Evolutionary conservation across 306 rosid species (phyloP).

Genomic region (Quercus engelmannii): DNA sequence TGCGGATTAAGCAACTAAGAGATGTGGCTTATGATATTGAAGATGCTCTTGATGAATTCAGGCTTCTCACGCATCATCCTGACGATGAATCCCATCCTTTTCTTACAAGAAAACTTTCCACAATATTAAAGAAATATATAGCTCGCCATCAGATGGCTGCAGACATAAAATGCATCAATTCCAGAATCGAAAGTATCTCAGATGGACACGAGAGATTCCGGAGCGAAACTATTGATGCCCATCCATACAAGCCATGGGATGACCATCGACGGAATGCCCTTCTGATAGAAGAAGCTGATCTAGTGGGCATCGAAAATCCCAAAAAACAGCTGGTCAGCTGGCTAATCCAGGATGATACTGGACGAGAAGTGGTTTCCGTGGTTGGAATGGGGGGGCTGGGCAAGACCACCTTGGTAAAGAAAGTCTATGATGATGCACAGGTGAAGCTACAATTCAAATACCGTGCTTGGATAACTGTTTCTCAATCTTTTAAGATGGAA

Average conservation of each 20-base stretch:
- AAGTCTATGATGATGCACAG: constrained; percentile 47
- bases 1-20: constrained; percentile 44
- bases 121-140: constrained; percentile 1
- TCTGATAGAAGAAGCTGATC: constrained; percentile 55
- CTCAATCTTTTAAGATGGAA: constrained; percentile 33
- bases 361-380: constrained; percentile 38
- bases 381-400: constrained; percentile 61
- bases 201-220: constrained; percentile 21
- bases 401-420: constrained; percentile 49
- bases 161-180: constrained; percentile 29
- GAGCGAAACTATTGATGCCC: constrained; percentile 7
- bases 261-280: constrained; percentile 58
- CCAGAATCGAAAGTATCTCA: constrained; percentile 25
- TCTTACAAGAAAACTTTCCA: not conserved
- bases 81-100: not conserved
- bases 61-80: constrained; percentile 21
- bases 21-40: constrained; percentile 45
- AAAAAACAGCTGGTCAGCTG: constrained; percentile 35
- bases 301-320: constrained; percentile 57
- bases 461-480: constrained; percentile 54
- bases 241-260: too few relatives aligned
- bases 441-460: constrained; percentile 45
- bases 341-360: constrained; percentile 37
- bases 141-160: constrained; percentile 36
- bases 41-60: constrained; percentile 48